A percentile compares a stretch with the other conserved stretches of the same genome.
Evolutionary conservation across 257 asterid species (phyloP).

Genomic region (Cordia subcordata): DNA sequence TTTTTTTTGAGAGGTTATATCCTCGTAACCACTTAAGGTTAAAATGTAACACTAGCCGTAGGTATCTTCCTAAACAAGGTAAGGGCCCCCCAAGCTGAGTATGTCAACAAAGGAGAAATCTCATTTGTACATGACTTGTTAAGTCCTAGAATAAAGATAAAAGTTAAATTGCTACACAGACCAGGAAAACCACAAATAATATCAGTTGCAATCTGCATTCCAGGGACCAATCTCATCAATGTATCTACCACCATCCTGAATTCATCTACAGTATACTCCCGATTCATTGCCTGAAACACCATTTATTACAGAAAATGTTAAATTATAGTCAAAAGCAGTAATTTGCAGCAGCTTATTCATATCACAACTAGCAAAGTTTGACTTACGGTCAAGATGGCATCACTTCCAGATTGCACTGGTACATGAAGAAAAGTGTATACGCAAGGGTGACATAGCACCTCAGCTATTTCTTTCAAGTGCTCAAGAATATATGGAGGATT

Average conservation of each 20-base stretch:
- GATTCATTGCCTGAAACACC: slow-evolving; percentile 74
- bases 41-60: too few species aligned
- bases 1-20: too few species aligned
- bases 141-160: background rate
- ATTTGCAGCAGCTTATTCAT: background rate
- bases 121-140: too few species aligned
- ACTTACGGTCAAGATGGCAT: slow-evolving; percentile 72
- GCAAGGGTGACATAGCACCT: slow-evolving; percentile 76
- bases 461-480: slow-evolving; percentile 94
- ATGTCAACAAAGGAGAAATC: too few species aligned
- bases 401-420: slow-evolving; percentile 98
- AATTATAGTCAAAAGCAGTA: background rate
- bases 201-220: slow-evolving; percentile 98
- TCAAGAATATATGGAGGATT: slow-evolving; percentile 97
- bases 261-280: slow-evolving; percentile 80
- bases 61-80: too few species aligned
- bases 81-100: too few species aligned
- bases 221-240: slow-evolving; percentile 79
- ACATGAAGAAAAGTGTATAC: slow-evolving; percentile 96
- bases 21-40: too few species aligned
- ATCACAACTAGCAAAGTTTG: background rate
- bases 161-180: slow-evolving; percentile 25
- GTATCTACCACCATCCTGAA: slow-evolving; percentile 81
- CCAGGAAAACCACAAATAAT: slow-evolving; percentile 98
- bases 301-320: slow-evolving; percentile 9